Evolutionary conservation across 352 stramenopile species (phyloP).

Genomic region (Lagenidium sp.): DNA sequence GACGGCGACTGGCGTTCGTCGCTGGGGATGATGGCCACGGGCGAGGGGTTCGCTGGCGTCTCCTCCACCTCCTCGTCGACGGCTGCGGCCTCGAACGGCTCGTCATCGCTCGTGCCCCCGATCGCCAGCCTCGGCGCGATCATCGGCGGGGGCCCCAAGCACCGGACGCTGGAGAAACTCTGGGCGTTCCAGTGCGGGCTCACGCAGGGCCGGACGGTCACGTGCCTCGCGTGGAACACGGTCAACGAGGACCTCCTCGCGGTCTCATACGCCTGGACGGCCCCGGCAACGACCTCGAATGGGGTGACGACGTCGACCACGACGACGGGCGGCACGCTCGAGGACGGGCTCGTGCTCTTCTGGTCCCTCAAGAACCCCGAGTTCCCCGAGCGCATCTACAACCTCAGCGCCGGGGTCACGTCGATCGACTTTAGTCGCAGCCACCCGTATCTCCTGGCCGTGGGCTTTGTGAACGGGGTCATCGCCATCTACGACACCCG

Average conservation of each 20-base stretch:
- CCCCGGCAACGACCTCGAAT: neutral
- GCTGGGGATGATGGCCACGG: neutral
- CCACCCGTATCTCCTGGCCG: slow-evolving; percentile 85
- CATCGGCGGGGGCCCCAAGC: slow-evolving; percentile 1
- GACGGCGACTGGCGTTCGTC: slow-evolving; percentile 12
- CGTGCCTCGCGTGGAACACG: slow-evolving; percentile 81
- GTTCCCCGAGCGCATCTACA: slow-evolving; percentile 87
- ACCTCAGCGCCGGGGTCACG: slow-evolving; percentile 64
- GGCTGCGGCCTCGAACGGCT: too few species aligned
- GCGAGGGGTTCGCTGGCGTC: neutral
- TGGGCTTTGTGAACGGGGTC: slow-evolving; percentile 86
- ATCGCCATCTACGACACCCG: slow-evolving; percentile 89
- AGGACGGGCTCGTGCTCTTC: slow-evolving; percentile 82
- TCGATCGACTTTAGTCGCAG: slow-evolving; percentile 85
- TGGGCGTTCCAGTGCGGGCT: slow-evolving; percentile 70
- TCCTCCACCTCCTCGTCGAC: neutral
- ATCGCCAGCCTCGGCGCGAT: neutral
- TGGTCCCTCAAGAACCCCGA: slow-evolving; percentile 92
- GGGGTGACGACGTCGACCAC: neutral
- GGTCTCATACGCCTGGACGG: slow-evolving; percentile 67
- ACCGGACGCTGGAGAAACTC: slow-evolving; percentile 43
- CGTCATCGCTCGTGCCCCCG: slow-evolving; percentile 5
- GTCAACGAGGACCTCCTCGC: slow-evolving; percentile 87
- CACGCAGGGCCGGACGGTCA: slow-evolving; percentile 45
- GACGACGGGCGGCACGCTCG: neutral